Base-by-base conservation (phyloP, 208 protist species). In the Spongospora subterranea region DNA sequence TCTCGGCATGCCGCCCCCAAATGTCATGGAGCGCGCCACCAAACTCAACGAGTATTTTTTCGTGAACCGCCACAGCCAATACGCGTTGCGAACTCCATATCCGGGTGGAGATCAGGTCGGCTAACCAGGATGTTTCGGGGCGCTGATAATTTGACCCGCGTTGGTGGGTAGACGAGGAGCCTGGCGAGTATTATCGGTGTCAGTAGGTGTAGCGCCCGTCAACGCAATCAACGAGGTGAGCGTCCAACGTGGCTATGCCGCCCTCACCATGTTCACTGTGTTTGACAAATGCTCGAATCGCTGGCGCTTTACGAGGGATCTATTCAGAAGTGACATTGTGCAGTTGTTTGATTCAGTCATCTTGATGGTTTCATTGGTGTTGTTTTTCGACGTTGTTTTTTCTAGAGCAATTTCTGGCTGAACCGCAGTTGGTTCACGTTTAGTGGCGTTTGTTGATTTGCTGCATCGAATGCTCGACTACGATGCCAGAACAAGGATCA, bases 1-100 rank as follows among this genome's bases (percentile, higher is more conserved):
- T 0, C 45, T 93, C 38, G 92, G 92, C 35, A 29, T 93, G 45
- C 92, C 92, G 43, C 92, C 92, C 20, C 0, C 45, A 38, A 20
- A 32, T 20, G 45, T 93, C 0, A 46, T 93, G 0, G 64, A 66
- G 13, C 0, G 88, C n/a, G 77, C 38, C 38, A 35, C 40, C 0
- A 92, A 88, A 46, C 50, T 38, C n/a, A 24, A 60, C 0, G 71
- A 64, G 29, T 92, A 90, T 29, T 92, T 92, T 39, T 40, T 60
- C 13, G 6, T 45, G 13, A n/a, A 82, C n/a, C 71, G 35, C 6
- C 35, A 45, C n/a, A n/a, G 71, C 17, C 71, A 82, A 45, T 82
- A 43, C n/a, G 17, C 11, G 11, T n/a, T 82, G 11, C 6, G 71
- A 82, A 6, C 6, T 43, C 17, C 35, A 6, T 20, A 20, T 40